A percentile compares a stretch with the other conserved stretches of the same genome.
Conservation (phyloP, 148 eudicot genomes). For the Nepenthes mirabilis region DNA sequence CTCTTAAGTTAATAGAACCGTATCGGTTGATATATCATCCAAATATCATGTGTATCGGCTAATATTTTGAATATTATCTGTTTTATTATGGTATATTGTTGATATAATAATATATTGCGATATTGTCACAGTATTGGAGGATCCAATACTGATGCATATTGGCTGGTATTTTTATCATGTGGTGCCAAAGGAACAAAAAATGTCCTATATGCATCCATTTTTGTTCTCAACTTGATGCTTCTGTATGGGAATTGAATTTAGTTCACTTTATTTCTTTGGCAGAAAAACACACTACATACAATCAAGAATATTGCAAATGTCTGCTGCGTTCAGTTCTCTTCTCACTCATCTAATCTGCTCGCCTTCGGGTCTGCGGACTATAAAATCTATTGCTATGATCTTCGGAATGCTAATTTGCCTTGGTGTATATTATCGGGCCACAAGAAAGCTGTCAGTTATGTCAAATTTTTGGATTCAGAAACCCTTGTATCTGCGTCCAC, state of each 20-base stretch:
- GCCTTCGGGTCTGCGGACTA: constrained; percentile 85
- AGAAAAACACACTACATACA: constrained; percentile 46
- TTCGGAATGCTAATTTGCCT: constrained; percentile 53
- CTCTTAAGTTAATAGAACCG: too few relatives aligned
- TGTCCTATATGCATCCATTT: neutral
- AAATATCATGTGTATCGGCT: too few relatives aligned
- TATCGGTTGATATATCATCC: too few relatives aligned
- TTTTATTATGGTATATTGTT: too few relatives aligned
- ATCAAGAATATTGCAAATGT: constrained; percentile 63
- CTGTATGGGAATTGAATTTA: neutral
- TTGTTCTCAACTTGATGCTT: neutral
- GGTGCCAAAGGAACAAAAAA: too few relatives aligned
- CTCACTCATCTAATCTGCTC: constrained; percentile 55
- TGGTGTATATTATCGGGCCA: constrained; percentile 86
- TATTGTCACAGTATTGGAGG: too few relatives aligned
- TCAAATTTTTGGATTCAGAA: constrained; percentile 65
- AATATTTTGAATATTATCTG: too few relatives aligned
- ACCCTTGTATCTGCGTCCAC: constrained; percentile 92
- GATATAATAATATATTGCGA: too few relatives aligned
- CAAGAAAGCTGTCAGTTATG: constrained; percentile 74
- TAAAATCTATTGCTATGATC: constrained; percentile 76
- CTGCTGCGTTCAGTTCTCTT: constrained; percentile 92
- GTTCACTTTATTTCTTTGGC: constrained; percentile 17
- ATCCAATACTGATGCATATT: neutral
- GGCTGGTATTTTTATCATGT: neutral